phyloP scores from a whole-genome alignment of 2,329 filamentous ascomycete species.

The Trichoderma breve region DNA sequence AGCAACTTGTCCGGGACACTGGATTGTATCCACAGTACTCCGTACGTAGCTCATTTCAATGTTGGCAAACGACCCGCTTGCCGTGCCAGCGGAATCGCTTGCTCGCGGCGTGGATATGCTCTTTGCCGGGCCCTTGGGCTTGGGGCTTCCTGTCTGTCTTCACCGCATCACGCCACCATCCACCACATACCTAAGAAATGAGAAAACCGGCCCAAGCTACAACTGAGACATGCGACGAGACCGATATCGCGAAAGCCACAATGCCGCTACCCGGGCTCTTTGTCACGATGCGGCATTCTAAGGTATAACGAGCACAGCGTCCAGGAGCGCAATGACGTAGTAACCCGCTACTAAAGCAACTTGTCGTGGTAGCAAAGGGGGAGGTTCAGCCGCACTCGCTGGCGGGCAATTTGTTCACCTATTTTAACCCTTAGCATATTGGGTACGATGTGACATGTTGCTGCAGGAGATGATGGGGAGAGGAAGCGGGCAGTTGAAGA shows the following conservation, averaged over 20 bases:
- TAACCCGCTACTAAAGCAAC: not conserved
- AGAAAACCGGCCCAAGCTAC: not conserved
- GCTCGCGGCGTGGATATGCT: not conserved
- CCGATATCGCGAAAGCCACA: conserved; percentile 11
- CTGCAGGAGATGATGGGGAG: not conserved
- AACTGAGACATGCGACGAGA: conserved; percentile 5
- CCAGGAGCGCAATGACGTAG: conserved; percentile 8
- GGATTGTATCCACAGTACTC: conserved; percentile 1
- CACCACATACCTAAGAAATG: not conserved
- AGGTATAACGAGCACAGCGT: not conserved
- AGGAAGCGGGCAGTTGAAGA: not conserved
- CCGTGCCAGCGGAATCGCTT: not conserved
- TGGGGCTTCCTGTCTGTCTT: not conserved
- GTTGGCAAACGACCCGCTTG: conserved; percentile 7
- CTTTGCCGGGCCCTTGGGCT: not conserved
- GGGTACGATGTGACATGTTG: not conserved
- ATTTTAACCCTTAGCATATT: not conserved
- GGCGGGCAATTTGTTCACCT: not conserved
- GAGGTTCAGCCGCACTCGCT: not conserved
- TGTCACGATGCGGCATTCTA: conserved; percentile 1
- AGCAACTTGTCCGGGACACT: conserved; percentile 8
- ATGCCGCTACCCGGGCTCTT: conserved; percentile 12
- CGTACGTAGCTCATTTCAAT: not conserved
- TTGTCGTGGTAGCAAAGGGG: not conserved
- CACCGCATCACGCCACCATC: conserved; percentile 3